Conservation (phyloP, 768 basidiomycete species). For the Leccinum ochraceum region DNA sequence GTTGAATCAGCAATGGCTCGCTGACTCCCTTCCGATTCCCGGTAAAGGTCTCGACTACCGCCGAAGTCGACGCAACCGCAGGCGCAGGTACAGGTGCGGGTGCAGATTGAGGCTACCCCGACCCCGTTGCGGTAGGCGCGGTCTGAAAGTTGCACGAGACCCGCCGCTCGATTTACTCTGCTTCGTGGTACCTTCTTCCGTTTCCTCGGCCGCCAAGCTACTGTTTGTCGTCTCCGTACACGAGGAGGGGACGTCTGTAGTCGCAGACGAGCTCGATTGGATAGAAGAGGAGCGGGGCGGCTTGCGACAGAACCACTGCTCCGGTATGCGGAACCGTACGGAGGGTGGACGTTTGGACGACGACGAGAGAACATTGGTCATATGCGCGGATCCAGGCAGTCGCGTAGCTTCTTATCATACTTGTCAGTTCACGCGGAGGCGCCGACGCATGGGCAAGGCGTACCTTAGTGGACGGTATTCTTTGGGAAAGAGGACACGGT, state of each 20-base stretch:
- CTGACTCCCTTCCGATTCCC: too few species aligned
- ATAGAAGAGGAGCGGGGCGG: slow-evolving; percentile 53
- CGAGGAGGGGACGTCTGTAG: slow-evolving; percentile 41
- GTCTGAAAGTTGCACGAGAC: too few species aligned
- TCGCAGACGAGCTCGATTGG: slow-evolving; percentile 52
- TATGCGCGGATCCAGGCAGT: slow-evolving; percentile 12
- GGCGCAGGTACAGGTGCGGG: too few species aligned
- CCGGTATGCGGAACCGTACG: slow-evolving; percentile 70
- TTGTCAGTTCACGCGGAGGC: not conserved
- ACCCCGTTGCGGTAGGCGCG: too few species aligned
- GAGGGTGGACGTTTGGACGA: slow-evolving; percentile 15
- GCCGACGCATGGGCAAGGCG: slow-evolving; percentile 20
- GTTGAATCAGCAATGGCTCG: too few species aligned
- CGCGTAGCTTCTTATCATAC: slow-evolving; percentile 13
- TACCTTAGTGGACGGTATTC: slow-evolving; percentile 39
- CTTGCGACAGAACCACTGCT: slow-evolving; percentile 77
- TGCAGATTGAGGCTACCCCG: too few species aligned
- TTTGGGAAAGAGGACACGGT: too few species aligned
- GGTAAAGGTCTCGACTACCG: too few species aligned
- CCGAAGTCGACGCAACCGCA: too few species aligned
- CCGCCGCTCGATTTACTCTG: too few species aligned
- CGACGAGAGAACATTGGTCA: slow-evolving; percentile 21
- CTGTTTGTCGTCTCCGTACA: not conserved
- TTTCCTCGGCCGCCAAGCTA: slow-evolving; percentile 33
- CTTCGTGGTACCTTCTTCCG: slow-evolving; percentile 24